Percentiles rank a stretch among this genome's conserved stretches.
phyloP scores from a whole-genome alignment of 306 rosid species.

The Dalbergia oliveri region DNA sequence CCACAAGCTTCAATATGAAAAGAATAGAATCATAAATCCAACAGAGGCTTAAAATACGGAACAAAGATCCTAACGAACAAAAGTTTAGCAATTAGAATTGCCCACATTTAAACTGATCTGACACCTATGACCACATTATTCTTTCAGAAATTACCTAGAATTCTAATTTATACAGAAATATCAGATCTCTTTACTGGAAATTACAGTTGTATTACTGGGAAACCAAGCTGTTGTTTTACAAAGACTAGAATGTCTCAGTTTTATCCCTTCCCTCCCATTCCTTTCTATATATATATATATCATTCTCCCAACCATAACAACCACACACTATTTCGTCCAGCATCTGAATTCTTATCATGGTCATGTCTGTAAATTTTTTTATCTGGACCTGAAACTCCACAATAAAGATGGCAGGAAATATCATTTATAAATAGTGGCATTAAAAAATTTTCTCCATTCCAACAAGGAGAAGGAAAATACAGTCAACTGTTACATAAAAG shows the following conservation, averaged over 20 bases:
- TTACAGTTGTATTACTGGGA: background rate
- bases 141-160: background rate
- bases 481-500: background rate
- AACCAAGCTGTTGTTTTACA: conserved; percentile 4
- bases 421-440: background rate
- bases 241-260: background rate
- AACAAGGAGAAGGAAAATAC: background rate
- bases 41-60: conserved; percentile 27
- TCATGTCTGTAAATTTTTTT: background rate
- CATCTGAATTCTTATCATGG: background rate
- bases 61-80: background rate
- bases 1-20: conserved; percentile 81
- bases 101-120: background rate
- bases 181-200: conserved; percentile 1
- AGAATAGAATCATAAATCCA: conserved; percentile 17
- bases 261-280: background rate
- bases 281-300: conserved; percentile 19
- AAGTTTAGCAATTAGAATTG: conserved; percentile 25
- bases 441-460: background rate
- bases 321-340: background rate
- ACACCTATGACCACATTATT: background rate
- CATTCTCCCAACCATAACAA: background rate
- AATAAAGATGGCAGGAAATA: background rate
- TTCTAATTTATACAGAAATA: background rate
- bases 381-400: background rate